Conservation (phyloP, 2,329 filamentous ascomycete genomes). For the Fusarium albidum region DNA sequence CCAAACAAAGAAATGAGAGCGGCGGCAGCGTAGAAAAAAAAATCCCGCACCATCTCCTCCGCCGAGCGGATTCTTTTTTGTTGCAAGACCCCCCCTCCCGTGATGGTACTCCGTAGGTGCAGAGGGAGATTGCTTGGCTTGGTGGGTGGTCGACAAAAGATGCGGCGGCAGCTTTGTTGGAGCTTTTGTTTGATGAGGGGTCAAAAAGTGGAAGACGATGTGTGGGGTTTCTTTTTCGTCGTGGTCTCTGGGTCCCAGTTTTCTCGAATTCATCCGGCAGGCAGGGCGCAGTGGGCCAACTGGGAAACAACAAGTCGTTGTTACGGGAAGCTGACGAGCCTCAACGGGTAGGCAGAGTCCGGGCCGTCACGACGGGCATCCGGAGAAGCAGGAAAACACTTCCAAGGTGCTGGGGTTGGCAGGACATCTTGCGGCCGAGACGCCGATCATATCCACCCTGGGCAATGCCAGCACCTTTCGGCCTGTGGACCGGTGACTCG, state of each 20-base stretch:
- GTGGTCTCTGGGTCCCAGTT: background rate
- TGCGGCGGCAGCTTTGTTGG: background rate
- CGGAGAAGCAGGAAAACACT: slow-evolving; percentile 6
- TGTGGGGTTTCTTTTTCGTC: slow-evolving; percentile 1
- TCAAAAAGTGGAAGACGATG: slow-evolving; percentile 1
- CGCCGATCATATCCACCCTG: slow-evolving; percentile 33
- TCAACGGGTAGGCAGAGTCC: slow-evolving; percentile 3
- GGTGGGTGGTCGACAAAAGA: background rate
- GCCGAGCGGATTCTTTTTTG: background rate
- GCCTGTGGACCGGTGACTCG: slow-evolving; percentile 29
- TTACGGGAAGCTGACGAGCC: slow-evolving; percentile 18
- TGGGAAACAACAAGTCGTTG: slow-evolving; percentile 29
- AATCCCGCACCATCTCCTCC: slow-evolving; percentile 27
- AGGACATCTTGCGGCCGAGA: slow-evolving; percentile 12
- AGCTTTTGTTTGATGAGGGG: slow-evolving; percentile 5
- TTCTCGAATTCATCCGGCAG: slow-evolving; percentile 14
- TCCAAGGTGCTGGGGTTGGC: slow-evolving; percentile 13
- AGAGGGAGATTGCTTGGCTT: slow-evolving; percentile 7
- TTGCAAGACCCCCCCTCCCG: slow-evolving; percentile 3
- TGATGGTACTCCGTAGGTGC: slow-evolving; percentile 24
- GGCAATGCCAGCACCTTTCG: slow-evolving; percentile 23
- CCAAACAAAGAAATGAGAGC: background rate
- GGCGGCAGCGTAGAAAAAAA: slow-evolving; percentile 21
- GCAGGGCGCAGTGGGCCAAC: slow-evolving; percentile 14
- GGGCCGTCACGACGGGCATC: slow-evolving; percentile 1